Evolutionary conservation across 139 green algal genomes (phyloP).

Genomic region (Asterochloris erici): DNA sequence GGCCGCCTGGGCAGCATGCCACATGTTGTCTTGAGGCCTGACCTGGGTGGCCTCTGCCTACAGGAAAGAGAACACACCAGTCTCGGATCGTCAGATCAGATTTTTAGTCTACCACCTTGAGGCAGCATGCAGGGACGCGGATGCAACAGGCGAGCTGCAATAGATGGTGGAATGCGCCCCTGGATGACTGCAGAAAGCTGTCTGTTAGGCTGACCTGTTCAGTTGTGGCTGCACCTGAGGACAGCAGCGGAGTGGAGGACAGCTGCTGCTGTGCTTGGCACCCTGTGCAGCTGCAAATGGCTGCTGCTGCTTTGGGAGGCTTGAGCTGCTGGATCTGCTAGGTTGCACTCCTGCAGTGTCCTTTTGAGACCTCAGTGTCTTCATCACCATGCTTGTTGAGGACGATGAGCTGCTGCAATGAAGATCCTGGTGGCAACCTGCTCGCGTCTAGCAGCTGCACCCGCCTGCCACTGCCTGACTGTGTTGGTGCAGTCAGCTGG

Average conservation of each 20-base stretch:
- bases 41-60: not conserved
- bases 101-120: constrained; percentile 84
- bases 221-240: not conserved
- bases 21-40: not conserved
- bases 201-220: not conserved
- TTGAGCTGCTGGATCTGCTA: not conserved
- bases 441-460: not conserved
- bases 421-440: not conserved
- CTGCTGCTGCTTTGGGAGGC: not conserved
- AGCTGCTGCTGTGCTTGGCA: not conserved
- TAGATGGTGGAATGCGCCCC: too few species aligned
- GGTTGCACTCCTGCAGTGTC: not conserved
- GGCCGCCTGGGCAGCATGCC: not conserved
- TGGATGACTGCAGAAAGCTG: not conserved
- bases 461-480: not conserved
- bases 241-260: not conserved
- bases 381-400: not conserved
- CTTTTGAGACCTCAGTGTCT: not conserved
- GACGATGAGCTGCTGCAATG: not conserved
- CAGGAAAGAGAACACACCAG: constrained; percentile 60
- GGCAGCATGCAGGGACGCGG: constrained; percentile 49
- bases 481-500: not conserved
- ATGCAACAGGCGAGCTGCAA: constrained; percentile 36
- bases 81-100: constrained; percentile 49
- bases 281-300: not conserved